These are phyloP conservation scores for Saccharomycopsis fibuligera DNA, from an alignment of 805 yeast genomes.

Conservation along the genomic window DNA sequence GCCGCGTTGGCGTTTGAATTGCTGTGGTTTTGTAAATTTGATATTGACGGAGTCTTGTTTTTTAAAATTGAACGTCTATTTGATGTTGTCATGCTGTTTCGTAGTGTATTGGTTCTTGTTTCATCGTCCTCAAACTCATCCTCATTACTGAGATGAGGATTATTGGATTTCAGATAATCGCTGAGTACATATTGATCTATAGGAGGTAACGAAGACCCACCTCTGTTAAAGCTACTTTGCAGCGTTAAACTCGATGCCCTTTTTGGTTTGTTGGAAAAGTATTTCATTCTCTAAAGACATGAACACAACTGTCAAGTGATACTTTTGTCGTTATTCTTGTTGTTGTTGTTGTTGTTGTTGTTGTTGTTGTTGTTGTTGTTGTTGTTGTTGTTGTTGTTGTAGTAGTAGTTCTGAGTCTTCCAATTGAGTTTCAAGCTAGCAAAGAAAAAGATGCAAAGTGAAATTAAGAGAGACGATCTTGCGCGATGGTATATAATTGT, in stretches of 20 bases:
- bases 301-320: too few species aligned
- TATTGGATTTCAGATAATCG: background rate
- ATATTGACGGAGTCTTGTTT: background rate
- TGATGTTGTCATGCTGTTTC: slow-evolving; percentile 9
- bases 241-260: background rate
- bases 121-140: slow-evolving; percentile 10
- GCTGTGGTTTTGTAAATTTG: background rate
- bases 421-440: too few species aligned
- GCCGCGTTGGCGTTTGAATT: slow-evolving; percentile 16
- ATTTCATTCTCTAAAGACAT: too few species aligned
- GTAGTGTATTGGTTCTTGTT: slow-evolving; percentile 15
- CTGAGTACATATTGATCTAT: slow-evolving; percentile 20
- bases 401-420: too few species aligned
- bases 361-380: too few species aligned
- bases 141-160: background rate
- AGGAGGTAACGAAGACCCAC: slow-evolving; percentile 18
- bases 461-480: too few species aligned
- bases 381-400: too few species aligned
- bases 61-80: background rate
- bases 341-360: too few species aligned
- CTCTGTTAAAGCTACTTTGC: background rate
- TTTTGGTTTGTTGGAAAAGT: background rate
- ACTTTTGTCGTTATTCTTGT: too few species aligned
- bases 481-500: too few species aligned
- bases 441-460: too few species aligned